phyloP scores from a whole-genome alignment of 805 yeast genomes.

The Teunomyces atbi region DNA sequence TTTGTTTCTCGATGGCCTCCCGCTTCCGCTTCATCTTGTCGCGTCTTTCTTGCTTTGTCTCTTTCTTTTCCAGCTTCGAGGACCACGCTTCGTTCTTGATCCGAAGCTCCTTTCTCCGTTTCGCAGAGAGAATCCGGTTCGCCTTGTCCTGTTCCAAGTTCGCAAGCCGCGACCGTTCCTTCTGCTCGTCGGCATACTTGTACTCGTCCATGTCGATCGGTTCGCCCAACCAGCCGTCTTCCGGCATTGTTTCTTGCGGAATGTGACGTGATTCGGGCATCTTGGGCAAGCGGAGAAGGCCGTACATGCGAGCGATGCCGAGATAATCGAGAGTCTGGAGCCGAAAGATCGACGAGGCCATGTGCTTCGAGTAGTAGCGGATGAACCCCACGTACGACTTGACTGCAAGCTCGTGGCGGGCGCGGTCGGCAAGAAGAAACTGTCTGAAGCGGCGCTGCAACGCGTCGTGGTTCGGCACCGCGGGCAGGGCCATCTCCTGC shows the following conservation, averaged over 20 bases:
- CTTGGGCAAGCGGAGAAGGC: constrained; percentile 78
- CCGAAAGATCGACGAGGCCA: constrained; percentile 85
- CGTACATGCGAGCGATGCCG: constrained; percentile 72
- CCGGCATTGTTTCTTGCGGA: constrained; percentile 49
- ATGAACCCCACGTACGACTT: constrained; percentile 80
- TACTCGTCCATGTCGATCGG: constrained; percentile 66
- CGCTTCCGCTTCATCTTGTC: constrained; percentile 65
- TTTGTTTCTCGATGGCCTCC: constrained; percentile 61
- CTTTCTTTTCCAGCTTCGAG: constrained; percentile 60
- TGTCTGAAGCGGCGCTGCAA: constrained; percentile 27
- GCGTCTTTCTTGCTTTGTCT: constrained; percentile 58
- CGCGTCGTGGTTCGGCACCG: constrained; percentile 20
- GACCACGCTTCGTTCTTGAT: constrained; percentile 78
- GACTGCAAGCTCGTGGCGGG: constrained; percentile 77
- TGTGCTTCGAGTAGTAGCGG: constrained; percentile 81
- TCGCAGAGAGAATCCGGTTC: constrained; percentile 38
- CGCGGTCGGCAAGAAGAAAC: constrained; percentile 73
- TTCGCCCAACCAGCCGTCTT: constrained; percentile 72
- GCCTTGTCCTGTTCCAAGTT: constrained; percentile 50
- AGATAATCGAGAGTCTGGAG: constrained; percentile 66
- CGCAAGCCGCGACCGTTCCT: constrained; percentile 61
- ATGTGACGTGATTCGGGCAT: constrained; percentile 84
- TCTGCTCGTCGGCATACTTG: constrained; percentile 59
- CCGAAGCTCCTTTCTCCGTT: constrained; percentile 43
- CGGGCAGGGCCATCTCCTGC: constrained; percentile 33